Percentiles rank a stretch among this genome's conserved stretches.
Evolutionary conservation across 2,329 filamentous ascomycete genomes (phyloP).

Genomic region (Lanzia echinophila): DNA sequence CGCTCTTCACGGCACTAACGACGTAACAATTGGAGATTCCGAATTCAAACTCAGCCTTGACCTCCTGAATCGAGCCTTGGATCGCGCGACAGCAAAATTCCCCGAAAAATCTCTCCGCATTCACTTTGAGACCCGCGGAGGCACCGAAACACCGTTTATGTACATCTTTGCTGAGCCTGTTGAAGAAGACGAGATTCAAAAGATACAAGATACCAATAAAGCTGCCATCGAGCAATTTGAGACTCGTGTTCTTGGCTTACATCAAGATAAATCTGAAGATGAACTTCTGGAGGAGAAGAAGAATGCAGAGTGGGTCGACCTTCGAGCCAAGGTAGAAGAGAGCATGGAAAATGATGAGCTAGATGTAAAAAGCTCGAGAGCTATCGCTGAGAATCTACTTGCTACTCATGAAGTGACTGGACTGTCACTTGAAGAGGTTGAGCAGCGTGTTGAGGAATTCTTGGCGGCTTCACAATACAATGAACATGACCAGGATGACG

Average conservation of each 20-base stretch:
- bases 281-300: conserved; percentile 18
- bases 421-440: conserved; percentile 10
- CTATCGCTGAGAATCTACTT: conserved; percentile 10
- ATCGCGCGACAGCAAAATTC: conserved; percentile 67
- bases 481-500: not conserved
- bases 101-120: conserved; percentile 71
- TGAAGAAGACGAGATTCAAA: conserved; percentile 60
- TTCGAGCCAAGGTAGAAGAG: conserved; percentile 30
- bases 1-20: conserved; percentile 72
- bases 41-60: conserved; percentile 80
- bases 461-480: conserved; percentile 6
- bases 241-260: conserved; percentile 48
- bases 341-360: conserved; percentile 26
- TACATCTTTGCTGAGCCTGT: conserved; percentile 89
- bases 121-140: conserved; percentile 69
- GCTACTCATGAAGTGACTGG: conserved; percentile 11
- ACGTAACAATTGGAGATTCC: conserved; percentile 63
- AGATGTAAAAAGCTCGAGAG: conserved; percentile 15
- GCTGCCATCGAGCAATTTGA: conserved; percentile 64
- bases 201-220: conserved; percentile 64
- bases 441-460: conserved; percentile 12
- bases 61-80: conserved; percentile 71
- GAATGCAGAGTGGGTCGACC: conserved; percentile 26
- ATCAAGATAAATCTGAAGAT: conserved; percentile 30
- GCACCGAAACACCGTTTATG: conserved; percentile 53